These are phyloP conservation scores for Claviceps sp. DNA, from an alignment of 2,329 filamentous ascomycete genomes.

Conservation along the genomic window DNA sequence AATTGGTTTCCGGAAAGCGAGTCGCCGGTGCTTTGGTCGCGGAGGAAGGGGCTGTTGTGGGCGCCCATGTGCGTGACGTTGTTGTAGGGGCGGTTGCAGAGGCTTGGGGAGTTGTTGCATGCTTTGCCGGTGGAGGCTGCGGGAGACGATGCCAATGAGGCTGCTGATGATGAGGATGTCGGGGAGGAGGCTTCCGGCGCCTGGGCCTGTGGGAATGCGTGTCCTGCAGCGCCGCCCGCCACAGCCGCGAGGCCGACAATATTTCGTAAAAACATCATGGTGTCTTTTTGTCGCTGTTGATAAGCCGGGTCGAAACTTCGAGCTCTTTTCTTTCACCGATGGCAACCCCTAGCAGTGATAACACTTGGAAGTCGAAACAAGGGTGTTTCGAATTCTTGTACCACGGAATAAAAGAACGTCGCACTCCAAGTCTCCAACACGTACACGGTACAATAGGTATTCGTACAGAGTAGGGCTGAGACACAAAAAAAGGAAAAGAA, in stretches of 20 bases:
- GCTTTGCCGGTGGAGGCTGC: slow-evolving; percentile 21
- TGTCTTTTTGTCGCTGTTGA: slow-evolving; percentile 2
- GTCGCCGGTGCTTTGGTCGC: slow-evolving; percentile 47
- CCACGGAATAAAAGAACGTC: no score
- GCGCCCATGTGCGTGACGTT: slow-evolving; percentile 67
- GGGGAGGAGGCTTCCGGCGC: slow-evolving; percentile 1
- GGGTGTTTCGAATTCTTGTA: no score
- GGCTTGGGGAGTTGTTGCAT: slow-evolving; percentile 70
- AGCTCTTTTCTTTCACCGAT: no score
- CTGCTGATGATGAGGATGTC: slow-evolving; percentile 3
- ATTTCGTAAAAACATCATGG: slow-evolving; percentile 13
- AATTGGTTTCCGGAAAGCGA: slow-evolving; percentile 59
- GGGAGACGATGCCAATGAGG: slow-evolving; percentile 5
- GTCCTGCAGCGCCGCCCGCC: slow-evolving; percentile 11
- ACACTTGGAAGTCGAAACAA: no score
- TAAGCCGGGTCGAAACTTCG: background rate
- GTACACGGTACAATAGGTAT: no score
- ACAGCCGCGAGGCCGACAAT: slow-evolving; percentile 9
- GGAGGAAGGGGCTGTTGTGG: slow-evolving; percentile 60
- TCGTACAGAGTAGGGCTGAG: no score
- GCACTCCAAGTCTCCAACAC: no score
- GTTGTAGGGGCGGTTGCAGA: slow-evolving; percentile 60
- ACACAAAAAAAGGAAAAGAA: no score
- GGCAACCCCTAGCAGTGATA: no score
- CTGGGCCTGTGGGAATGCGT: slow-evolving; percentile 13